These are phyloP conservation scores for Phalaenopsis hybrid DNA, from an alignment of 116 monocot genomes.

Conservation along the genomic window DNA sequence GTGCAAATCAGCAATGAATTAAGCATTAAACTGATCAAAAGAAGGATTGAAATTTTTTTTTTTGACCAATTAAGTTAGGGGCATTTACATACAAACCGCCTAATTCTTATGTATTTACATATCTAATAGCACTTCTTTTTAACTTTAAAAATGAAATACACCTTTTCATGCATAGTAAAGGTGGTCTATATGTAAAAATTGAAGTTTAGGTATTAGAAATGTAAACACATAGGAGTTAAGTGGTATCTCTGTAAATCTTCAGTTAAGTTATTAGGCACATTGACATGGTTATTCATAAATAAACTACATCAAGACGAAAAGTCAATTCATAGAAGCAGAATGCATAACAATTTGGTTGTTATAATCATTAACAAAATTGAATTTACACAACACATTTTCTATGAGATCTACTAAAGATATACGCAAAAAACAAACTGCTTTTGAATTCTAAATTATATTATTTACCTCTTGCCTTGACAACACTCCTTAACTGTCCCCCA, in stretches of 20 bases:
- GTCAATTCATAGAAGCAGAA: neutral
- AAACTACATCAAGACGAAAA: neutral
- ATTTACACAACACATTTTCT: neutral
- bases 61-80: no score
- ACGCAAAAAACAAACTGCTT: neutral
- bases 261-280: neutral
- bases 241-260: no score
- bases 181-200: no score
- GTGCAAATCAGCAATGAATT: neutral
- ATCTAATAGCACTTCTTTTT: no score
- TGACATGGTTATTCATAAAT: neutral
- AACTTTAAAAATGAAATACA: no score
- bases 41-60: neutral
- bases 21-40: neutral
- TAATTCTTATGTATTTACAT: no score
- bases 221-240: no score
- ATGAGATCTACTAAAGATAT: neutral
- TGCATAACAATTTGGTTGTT: neutral
- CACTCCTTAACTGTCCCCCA: conserved; percentile 84
- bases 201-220: no score
- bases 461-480: conserved; percentile 85
- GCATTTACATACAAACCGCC: no score
- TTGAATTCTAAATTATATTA: neutral
- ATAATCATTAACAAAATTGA: neutral
- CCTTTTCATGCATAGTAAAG: no score